These are phyloP conservation scores for Crithidia fasciculata DNA, from an alignment of 208 protist genomes.

Conservation along the genomic window DNA sequence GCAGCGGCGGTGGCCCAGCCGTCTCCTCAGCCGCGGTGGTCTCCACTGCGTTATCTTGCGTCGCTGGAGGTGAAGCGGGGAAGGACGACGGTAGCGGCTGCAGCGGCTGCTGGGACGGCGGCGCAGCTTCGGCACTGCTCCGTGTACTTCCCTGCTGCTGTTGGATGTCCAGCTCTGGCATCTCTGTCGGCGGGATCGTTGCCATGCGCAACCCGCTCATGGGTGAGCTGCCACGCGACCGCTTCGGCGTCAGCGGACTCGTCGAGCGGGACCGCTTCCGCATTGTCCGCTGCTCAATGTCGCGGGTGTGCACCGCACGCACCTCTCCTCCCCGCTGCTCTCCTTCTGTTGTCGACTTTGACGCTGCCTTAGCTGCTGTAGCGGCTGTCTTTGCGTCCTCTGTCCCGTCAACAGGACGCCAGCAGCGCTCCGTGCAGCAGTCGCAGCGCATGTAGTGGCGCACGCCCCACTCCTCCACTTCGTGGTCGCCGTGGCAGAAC, in stretches of 20 bases:
- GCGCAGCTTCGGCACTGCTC: not conserved
- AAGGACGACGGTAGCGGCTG: not conserved
- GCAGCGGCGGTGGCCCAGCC: conserved; percentile 16
- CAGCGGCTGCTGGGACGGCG: not conserved
- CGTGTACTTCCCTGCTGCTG: not conserved
- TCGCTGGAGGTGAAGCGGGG: not conserved
- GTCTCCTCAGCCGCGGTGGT: not conserved
- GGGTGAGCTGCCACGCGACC: conserved; percentile 42
- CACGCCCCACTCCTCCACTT: conserved; percentile 87
- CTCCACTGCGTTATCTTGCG: not conserved
- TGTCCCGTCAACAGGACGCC: conserved; percentile 27
- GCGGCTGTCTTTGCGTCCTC: not conserved
- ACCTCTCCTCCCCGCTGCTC: conserved; percentile 6
- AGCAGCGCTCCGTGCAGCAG: conserved; percentile 85
- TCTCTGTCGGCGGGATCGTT: conserved; percentile 30
- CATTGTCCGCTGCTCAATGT: conserved; percentile 26
- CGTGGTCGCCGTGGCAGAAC: conserved; percentile 80
- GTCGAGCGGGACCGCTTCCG: conserved; percentile 60
- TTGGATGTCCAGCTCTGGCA: conserved; percentile 39
- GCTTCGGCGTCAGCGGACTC: conserved; percentile 49
- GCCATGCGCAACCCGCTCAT: conserved; percentile 43
- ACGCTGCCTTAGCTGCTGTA: not conserved
- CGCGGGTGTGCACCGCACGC: conserved; percentile 9
- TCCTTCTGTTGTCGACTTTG: not conserved
- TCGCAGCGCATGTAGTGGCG: conserved; percentile 89